Evolutionary conservation across 257 asterid genomes (phyloP).

Genomic region (Nicotiana benthamiana): DNA sequence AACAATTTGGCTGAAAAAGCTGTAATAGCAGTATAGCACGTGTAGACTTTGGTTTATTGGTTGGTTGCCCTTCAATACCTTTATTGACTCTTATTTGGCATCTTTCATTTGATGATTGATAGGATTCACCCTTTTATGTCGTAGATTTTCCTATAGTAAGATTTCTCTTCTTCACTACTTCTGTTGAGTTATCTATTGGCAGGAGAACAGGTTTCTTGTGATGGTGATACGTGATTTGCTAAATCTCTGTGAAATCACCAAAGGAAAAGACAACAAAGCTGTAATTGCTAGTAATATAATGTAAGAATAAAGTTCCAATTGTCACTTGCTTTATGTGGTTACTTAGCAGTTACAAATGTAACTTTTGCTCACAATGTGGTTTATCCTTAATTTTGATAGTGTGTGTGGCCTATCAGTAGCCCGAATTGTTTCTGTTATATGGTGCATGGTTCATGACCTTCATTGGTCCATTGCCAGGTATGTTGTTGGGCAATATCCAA

Average conservation of each 20-base stretch:
- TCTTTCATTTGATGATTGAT: background rate
- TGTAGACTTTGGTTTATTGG: background rate
- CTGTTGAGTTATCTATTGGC: conserved; percentile 16
- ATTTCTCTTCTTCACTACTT: background rate
- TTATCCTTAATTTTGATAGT: background rate
- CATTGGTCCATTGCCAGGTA: conserved; percentile 47
- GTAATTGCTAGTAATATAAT: conserved; percentile 98
- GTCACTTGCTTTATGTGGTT: background rate
- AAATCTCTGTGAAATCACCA: conserved; percentile 93
- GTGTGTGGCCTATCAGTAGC: background rate
- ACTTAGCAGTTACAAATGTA: background rate
- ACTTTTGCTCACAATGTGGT: background rate
- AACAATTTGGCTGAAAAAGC: background rate
- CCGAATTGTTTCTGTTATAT: background rate
- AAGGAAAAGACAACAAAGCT: conserved; percentile 99
- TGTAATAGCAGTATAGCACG: background rate
- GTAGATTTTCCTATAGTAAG: background rate
- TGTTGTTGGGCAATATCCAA: conserved; percentile 98
- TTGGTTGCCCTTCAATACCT: background rate
- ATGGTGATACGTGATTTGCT: conserved; percentile 97
- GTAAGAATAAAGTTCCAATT: conserved; percentile 21
- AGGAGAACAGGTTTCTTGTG: conserved; percentile 96
- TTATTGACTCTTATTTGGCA: background rate
- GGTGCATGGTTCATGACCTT: background rate
- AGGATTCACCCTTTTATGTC: background rate